A percentile compares a stretch with the other conserved stretches of the same genome.
These are phyloP conservation scores for Tetracladium maxilliforme DNA, from an alignment of 2,329 filamentous ascomycete species.

Conservation along the genomic window DNA sequence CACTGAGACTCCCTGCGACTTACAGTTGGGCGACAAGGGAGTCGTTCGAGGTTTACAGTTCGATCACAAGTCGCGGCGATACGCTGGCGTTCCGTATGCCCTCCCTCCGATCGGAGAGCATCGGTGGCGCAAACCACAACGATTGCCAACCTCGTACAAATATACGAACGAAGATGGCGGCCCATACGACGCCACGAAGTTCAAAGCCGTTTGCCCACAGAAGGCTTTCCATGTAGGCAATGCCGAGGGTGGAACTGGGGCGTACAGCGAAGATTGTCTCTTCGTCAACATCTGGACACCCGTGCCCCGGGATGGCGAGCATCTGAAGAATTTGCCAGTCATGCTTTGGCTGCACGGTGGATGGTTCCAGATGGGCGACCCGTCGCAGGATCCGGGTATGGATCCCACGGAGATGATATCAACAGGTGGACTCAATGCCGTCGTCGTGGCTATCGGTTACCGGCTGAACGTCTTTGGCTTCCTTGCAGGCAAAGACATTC, in stretches of 20 bases:
- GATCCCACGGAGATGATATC: conserved; percentile 26
- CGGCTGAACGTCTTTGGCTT: conserved; percentile 33
- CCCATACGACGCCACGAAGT: conserved; percentile 20
- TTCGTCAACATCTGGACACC: conserved; percentile 33
- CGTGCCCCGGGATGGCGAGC: conserved; percentile 5
- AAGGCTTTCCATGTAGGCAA: conserved; percentile 14
- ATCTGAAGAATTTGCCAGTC: conserved; percentile 17
- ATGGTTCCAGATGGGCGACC: conserved; percentile 30
- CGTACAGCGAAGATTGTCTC: conserved; percentile 30
- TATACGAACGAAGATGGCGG: conserved; percentile 11
- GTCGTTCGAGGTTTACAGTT: conserved; percentile 17
- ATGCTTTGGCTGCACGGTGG: conserved; percentile 28
- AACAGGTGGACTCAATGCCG: conserved; percentile 17
- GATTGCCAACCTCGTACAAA: conserved; percentile 12
- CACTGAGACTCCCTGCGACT: conserved; percentile 8
- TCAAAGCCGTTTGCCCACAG: conserved; percentile 23
- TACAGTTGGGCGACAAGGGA: conserved; percentile 13
- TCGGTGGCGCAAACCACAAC: conserved; percentile 12
- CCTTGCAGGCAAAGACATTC: conserved; percentile 22
- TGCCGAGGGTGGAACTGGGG: conserved; percentile 10
- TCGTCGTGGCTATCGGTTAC: conserved; percentile 30
- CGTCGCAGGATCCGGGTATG: conserved; percentile 23
- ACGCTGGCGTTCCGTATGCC: conserved; percentile 13
- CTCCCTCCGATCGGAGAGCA: conserved; percentile 9
- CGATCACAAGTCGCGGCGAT: conserved; percentile 18